These are phyloP conservation scores for Calycina herbarum DNA, from an alignment of 2,329 filamentous ascomycete species.

Conservation along the genomic window DNA sequence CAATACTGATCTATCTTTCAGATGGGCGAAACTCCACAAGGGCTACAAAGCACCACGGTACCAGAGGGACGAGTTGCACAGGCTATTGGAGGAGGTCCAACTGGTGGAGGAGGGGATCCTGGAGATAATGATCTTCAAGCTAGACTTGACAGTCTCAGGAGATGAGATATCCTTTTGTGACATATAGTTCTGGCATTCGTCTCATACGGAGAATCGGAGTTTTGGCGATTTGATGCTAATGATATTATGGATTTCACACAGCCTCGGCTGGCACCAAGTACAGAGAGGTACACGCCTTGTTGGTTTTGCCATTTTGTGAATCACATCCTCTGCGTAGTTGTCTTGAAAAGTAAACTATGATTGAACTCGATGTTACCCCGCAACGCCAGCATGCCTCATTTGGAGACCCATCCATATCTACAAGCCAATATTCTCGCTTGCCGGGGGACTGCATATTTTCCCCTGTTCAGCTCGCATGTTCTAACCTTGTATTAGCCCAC, in stretches of 20 bases:
- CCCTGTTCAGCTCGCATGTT: too few relatives aligned
- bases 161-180: slow-evolving; percentile 23
- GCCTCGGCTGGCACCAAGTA: background rate
- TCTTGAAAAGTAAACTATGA: too few relatives aligned
- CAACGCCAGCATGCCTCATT: too few relatives aligned
- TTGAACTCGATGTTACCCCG: too few relatives aligned
- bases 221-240: slow-evolving; percentile 5
- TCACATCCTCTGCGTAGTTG: background rate
- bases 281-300: background rate
- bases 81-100: slow-evolving; percentile 71
- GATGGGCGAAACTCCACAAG: slow-evolving; percentile 89
- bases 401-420: too few relatives aligned
- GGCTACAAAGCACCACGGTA: slow-evolving; percentile 71
- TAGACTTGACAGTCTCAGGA: slow-evolving; percentile 75
- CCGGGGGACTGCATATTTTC: too few relatives aligned
- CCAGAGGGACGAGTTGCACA: slow-evolving; percentile 81
- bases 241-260: slow-evolving; percentile 6
- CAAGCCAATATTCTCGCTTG: too few relatives aligned
- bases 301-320: background rate
- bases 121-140: slow-evolving; percentile 91
- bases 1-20: slow-evolving; percentile 42
- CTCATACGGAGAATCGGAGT: slow-evolving; percentile 18
- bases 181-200: slow-evolving; percentile 1
- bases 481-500: too few relatives aligned
- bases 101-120: slow-evolving; percentile 50